Percentiles rank a stretch among this genome's conserved stretches.
Conservation (phyloP, 139 green algal genomes). For the Auxenochlorella pyrenoidosa region DNA sequence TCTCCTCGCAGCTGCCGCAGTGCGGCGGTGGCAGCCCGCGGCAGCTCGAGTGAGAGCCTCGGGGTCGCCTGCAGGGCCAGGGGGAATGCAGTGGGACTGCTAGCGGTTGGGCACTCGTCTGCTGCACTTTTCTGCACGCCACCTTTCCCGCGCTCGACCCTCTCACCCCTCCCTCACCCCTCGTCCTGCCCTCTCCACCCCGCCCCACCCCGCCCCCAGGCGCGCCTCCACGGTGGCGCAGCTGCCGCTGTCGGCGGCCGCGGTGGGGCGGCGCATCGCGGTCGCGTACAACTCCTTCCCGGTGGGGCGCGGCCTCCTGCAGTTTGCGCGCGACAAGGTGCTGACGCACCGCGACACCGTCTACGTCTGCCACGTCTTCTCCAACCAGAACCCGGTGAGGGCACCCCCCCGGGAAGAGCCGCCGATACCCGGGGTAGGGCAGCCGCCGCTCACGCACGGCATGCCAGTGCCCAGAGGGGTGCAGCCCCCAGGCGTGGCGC, state of each 20-base stretch:
- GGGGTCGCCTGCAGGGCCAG: too few species aligned
- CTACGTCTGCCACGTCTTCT: constrained; percentile 51
- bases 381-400: constrained; percentile 31
- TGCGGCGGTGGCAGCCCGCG: neutral
- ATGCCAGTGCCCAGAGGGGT: too few species aligned
- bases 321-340: constrained; percentile 15
- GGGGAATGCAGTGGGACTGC: too few species aligned
- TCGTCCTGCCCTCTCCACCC: neutral
- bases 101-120: too few species aligned
- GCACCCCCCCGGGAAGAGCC: neutral
- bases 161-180: neutral
- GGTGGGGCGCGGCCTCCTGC: constrained; percentile 31
- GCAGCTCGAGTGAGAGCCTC: neutral
- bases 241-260: neutral
- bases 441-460: too few species aligned
- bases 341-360: constrained; percentile 49
- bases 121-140: too few species aligned
- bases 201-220: neutral
- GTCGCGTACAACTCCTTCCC: constrained; percentile 47
- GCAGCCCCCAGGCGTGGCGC: too few species aligned
- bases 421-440: too few species aligned
- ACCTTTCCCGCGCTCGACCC: too few species aligned
- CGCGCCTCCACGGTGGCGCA: neutral
- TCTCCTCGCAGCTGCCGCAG: constrained; percentile 5
- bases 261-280: constrained; percentile 37